phyloP scores from a whole-genome alignment of 176 grass and related monocot genomes.

The Leersia perrieri region DNA sequence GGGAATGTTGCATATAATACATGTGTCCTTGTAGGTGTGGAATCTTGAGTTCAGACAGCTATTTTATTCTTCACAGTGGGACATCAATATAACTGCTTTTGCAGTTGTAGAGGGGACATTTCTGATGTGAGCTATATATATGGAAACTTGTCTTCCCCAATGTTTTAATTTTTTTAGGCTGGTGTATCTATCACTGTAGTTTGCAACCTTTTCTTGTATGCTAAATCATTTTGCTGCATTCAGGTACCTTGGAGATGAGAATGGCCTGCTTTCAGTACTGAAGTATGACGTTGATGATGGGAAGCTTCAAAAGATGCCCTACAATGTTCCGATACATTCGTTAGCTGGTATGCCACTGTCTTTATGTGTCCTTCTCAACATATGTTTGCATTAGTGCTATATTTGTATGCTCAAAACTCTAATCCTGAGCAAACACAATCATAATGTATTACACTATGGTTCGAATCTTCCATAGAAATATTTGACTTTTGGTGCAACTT shows the following conservation, averaged over 20 bases:
- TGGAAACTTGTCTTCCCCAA: background rate
- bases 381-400: background rate
- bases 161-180: slow-evolving; percentile 11
- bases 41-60: slow-evolving; percentile 93
- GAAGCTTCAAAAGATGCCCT: slow-evolving; percentile 81
- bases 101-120: slow-evolving; percentile 66
- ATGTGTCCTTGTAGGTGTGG: slow-evolving; percentile 61
- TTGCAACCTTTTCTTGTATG: slow-evolving; percentile 21
- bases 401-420: background rate
- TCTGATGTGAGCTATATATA: slow-evolving; percentile 66
- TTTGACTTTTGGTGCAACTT: background rate
- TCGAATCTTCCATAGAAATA: slow-evolving; percentile 11
- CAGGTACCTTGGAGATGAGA: slow-evolving; percentile 98
- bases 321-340: slow-evolving; percentile 57
- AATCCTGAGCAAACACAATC: slow-evolving; percentile 21
- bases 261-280: slow-evolving; percentile 81
- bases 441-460: background rate
- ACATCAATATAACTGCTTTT: slow-evolving; percentile 89
- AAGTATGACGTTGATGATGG: slow-evolving; percentile 82
- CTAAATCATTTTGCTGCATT: slow-evolving; percentile 24
- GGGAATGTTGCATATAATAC: background rate
- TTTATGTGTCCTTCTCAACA: background rate
- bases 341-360: slow-evolving; percentile 53
- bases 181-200: background rate
- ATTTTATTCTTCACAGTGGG: slow-evolving; percentile 69